Evolutionary conservation across 768 basidiomycete species (phyloP), one percentile per base, ranked within the genome.

Genomic region (Podaxis sp.): DNA sequence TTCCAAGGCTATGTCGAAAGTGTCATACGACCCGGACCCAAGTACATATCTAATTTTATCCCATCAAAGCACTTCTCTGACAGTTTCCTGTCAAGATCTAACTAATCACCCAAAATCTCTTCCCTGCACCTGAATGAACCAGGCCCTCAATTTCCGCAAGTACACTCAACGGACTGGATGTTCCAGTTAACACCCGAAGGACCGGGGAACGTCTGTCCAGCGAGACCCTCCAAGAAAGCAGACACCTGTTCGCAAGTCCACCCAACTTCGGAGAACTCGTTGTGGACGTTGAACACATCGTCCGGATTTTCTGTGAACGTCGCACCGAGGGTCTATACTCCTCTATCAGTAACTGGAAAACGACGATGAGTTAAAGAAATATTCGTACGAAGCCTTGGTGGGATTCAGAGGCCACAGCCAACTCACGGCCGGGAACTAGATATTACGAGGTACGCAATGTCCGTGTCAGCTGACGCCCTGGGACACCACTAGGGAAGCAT

Each of bases 111-210:
- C 28, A 30, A 30, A 30, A 30, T 30, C 28, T 30, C 28, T 30
- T 30, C 30, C 30, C 30, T 30, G 30, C 30, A 8, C 30, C 30
- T 30, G 30, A 30, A 30, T 30, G 8, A 30, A 30, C 30, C 6
- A 30, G 7, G 30, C 7, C 30, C 30, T 30, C 30, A 33, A 33
- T 8, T 33, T 9, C 8, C 48, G 12, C 59, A 59, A 24, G 28
- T 46, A 22, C 59, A 52, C 33, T 40, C 59, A 19, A 12, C 59
- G 13, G 51, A 59, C 19, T 52, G 49, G 38, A 59, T 59, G 6
- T n/a, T 39, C 59, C 59, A 59, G n/a, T 15, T 52, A 22, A 59
- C 33, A 24, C 59, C 59, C 12, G 59, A 51, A 13, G 59, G 48
- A 17, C 49, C 59, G 9, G 33, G 38, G 13, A 52, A 26, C 15